Percentiles rank a stretch among this genome's conserved stretches.
Evolutionary conservation across 1,284 basidiomycete species (phyloP).

Genomic region (Exobasidium cylindrosporum): DNA sequence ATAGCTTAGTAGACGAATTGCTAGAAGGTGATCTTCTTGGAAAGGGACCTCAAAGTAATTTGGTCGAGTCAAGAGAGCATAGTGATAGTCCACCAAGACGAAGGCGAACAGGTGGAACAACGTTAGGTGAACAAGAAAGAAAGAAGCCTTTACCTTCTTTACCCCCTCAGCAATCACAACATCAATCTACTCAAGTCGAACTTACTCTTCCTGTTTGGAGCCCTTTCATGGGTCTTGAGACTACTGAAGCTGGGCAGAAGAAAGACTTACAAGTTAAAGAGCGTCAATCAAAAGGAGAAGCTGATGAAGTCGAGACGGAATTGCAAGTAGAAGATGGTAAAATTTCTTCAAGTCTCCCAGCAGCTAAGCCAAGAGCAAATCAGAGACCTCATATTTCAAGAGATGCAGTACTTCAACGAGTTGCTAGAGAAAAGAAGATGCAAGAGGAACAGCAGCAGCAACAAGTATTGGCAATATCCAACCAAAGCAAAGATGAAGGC

Average conservation of each 20-base stretch:
- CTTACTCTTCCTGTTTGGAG: slow-evolving; percentile 48
- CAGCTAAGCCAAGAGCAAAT: slow-evolving; percentile 13
- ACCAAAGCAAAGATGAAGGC: not conserved
- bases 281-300: slow-evolving; percentile 4
- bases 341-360: not conserved
- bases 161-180: not conserved
- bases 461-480: not conserved
- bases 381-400: slow-evolving; percentile 50
- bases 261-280: not conserved
- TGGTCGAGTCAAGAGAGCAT: not conserved
- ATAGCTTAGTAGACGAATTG: slow-evolving; percentile 50
- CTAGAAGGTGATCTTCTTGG: slow-evolving; percentile 22
- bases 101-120: slow-evolving; percentile 1
- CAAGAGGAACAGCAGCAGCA: slow-evolving; percentile 22
- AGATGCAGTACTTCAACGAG: slow-evolving; percentile 48
- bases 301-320: slow-evolving; percentile 6
- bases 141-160: not conserved
- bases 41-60: not conserved
- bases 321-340: not conserved
- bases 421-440: slow-evolving; percentile 34
- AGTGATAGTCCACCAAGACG: slow-evolving; percentile 1
- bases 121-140: not conserved
- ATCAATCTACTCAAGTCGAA: slow-evolving; percentile 14
- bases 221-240: slow-evolving; percentile 30
- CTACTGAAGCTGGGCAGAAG: not conserved